Base-by-base conservation (phyloP, 345 rosid species). In the Firmiana major region DNA sequence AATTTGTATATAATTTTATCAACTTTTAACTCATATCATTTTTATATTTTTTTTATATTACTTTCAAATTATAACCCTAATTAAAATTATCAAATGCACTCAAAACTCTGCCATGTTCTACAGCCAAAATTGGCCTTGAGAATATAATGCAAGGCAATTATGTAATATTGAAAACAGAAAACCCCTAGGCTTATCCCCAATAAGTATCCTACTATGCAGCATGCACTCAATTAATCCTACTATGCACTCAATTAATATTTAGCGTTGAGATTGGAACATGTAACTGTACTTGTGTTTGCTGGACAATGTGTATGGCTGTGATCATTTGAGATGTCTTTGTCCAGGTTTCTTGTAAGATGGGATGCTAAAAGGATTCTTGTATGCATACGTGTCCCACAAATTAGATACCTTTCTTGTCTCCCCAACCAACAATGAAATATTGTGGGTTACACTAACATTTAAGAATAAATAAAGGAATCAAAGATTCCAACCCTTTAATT, bases 361-460 rank as follows among this genome's bases (percentile, higher is more conserved):
- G 60, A 71, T 71, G 74, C 74, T 7, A 31, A 17, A 21, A 31
- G 38, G 60, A 71, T 28, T 51, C 60, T 9, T 31, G 3, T 3
- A 6, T 48, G 11, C 4, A 49, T 36, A 16, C 26, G 42, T 48
- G 60, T 48, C 74, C 74, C 74, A 51, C 60, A 28, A 31, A 69
- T 40, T 66, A 46, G 73, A 69, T 69, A 15, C 73, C 73, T 69
- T 48, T 48, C 73, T 48, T 69, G 58, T 71, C 45, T 70, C 24
- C 21, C 74, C 74, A 70, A 49, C 49, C 43, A 49, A 70, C 5
- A 16, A 6, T 9, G 24, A 31, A 54, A 70, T 2, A 49, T 49
- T 70, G 42, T 70, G 42, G 28, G 24, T 49, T 49, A 34, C 42
- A 70, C 59, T 48, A 19, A 31, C 12, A 5, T 66, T 21, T n/a